Conservation (phyloP, 345 rosid genomes). For the Eutrema yunnanense region DNA sequence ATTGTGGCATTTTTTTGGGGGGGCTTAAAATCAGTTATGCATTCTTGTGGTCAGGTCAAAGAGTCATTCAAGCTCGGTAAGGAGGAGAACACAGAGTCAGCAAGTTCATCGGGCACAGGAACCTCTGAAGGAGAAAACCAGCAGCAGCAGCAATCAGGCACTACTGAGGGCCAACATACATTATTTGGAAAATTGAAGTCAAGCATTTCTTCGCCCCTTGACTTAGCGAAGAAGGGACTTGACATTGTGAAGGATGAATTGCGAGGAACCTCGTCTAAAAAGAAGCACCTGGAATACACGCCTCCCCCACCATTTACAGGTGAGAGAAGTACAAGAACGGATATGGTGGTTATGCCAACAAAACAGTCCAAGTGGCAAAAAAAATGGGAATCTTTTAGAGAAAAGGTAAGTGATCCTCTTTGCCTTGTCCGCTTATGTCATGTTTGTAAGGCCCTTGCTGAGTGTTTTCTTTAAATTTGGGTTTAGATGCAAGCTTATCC, state of each 20-base stretch:
- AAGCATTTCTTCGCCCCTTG: conserved; percentile 57
- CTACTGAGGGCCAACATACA: conserved; percentile 44
- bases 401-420: conserved; percentile 37
- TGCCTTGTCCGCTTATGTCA: not conserved
- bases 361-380: conserved; percentile 72
- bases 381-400: conserved; percentile 63
- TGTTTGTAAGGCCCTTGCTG: not conserved
- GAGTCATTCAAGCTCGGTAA: conserved; percentile 55
- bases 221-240: conserved; percentile 80
- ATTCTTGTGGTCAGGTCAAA: conserved; percentile 52
- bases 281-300: conserved; percentile 77
- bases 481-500: conserved; percentile 70
- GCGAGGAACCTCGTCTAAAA: conserved; percentile 51
- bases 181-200: conserved; percentile 67
- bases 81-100: conserved; percentile 39
- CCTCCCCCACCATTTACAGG: conserved; percentile 61
- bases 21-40: not conserved
- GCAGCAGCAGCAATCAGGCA: conserved; percentile 37
- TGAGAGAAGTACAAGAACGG: conserved; percentile 76
- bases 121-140: conserved; percentile 42
- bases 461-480: not conserved
- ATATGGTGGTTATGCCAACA: conserved; percentile 53
- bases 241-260: conserved; percentile 86
- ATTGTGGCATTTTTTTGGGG: not conserved
- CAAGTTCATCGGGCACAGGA: conserved; percentile 39